Percentiles rank a stretch among this genome's conserved stretches.
phyloP scores from a whole-genome alignment of 2,329 filamentous ascomycete species.

The Ophiosphaerella korrae region DNA sequence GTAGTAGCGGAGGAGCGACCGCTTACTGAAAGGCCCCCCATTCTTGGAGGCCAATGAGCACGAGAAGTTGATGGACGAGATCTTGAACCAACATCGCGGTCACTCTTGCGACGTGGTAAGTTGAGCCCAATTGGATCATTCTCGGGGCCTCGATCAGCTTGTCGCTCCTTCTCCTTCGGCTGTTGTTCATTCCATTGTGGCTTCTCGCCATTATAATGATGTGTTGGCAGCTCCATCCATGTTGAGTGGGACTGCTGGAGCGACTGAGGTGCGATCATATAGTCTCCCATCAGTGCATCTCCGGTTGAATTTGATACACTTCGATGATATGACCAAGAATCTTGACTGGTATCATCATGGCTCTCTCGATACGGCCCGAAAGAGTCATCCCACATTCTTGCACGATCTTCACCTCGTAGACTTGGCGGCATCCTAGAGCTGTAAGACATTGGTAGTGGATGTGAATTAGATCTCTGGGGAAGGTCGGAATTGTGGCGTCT shows the following conservation, averaged over 20 bases:
- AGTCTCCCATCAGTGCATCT: slow-evolving; percentile 25
- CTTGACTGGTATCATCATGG: slow-evolving; percentile 26
- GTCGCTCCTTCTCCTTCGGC: slow-evolving; percentile 8
- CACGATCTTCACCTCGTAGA: slow-evolving; percentile 3
- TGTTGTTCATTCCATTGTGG: slow-evolving; percentile 4
- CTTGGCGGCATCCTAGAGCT: slow-evolving; percentile 15
- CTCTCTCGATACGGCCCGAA: slow-evolving; percentile 12
- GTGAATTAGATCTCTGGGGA: slow-evolving; percentile 19
- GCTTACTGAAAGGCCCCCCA: slow-evolving; percentile 14
- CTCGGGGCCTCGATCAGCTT: slow-evolving; percentile 27
- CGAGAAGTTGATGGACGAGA: slow-evolving; percentile 7
- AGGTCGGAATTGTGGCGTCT: slow-evolving; percentile 21
- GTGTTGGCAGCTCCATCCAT: slow-evolving; percentile 10
- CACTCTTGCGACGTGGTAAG: background rate
- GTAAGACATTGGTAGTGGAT: slow-evolving; percentile 20
- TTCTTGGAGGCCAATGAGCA: slow-evolving; percentile 20
- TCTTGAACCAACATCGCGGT: slow-evolving; percentile 4
- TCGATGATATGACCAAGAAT: slow-evolving; percentile 25
- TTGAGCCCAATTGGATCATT: slow-evolving; percentile 35
- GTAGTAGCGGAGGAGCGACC: slow-evolving; percentile 30
- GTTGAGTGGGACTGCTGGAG: slow-evolving; percentile 8
- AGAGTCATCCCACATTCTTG: slow-evolving; percentile 21
- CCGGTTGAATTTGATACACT: slow-evolving; percentile 14
- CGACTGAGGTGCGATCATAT: slow-evolving; percentile 13
- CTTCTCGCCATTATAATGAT: background rate